Evolutionary conservation across 2,329 filamentous ascomycete species (phyloP).

Genomic region (Arthroderma uncinatum): DNA sequence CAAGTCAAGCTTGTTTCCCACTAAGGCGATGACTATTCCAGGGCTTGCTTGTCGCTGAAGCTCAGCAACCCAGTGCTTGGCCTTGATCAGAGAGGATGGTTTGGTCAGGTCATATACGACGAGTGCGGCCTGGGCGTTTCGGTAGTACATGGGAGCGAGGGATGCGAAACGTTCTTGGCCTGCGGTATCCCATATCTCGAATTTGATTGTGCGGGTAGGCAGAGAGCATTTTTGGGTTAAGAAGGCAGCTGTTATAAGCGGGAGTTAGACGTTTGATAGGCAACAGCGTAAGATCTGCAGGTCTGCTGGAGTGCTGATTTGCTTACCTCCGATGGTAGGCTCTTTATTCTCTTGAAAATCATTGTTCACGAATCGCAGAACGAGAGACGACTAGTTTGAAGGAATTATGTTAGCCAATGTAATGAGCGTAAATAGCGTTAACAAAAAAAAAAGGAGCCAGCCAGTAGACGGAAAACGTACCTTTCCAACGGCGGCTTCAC

Average conservation of each 20-base stretch:
- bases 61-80: slow-evolving; percentile 98
- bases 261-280: slow-evolving; percentile 3
- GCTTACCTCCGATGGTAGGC: slow-evolving; percentile 86
- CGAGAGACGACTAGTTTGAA: slow-evolving; percentile 68
- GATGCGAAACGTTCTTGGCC: slow-evolving; percentile 99
- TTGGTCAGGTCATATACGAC: slow-evolving; percentile 95
- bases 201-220: slow-evolving; percentile 67
- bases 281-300: not conserved
- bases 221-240: slow-evolving; percentile 97
- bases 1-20: slow-evolving; percentile 94
- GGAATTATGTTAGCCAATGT: not conserved
- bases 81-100: slow-evolving; percentile 92
- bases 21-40: slow-evolving; percentile 97
- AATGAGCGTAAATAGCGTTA: not conserved
- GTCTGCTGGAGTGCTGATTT: not conserved
- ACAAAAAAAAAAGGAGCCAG: slow-evolving; percentile 3
- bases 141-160: slow-evolving; percentile 97
- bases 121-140: slow-evolving; percentile 97
- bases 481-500: slow-evolving; percentile 97
- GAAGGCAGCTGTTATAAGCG: slow-evolving; percentile 62
- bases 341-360: slow-evolving; percentile 99
- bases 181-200: slow-evolving; percentile 98
- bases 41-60: slow-evolving; percentile 98
- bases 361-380: slow-evolving; percentile 97
- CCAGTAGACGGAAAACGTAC: slow-evolving; percentile 40